phyloP scores from a whole-genome alignment of 2,329 filamentous ascomycete species.

The Herpotrichia juniperi region DNA sequence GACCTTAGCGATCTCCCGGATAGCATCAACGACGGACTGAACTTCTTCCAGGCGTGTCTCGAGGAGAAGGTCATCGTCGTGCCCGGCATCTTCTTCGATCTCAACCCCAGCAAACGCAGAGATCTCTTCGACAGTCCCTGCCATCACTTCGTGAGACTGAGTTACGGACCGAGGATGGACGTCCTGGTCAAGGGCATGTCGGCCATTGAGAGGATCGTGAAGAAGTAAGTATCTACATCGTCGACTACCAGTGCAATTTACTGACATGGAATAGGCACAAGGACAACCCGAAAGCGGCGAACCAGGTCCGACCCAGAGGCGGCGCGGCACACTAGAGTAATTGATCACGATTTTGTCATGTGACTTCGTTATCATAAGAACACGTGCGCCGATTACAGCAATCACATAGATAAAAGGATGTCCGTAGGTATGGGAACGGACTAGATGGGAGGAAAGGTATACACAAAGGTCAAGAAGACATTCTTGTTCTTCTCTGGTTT shows the following conservation, averaged over 20 bases:
- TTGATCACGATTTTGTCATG: background rate
- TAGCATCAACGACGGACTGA: conserved; percentile 89
- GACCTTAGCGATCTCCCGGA: conserved; percentile 70
- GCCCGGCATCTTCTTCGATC: conserved; percentile 95
- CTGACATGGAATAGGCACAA: conserved; percentile 10
- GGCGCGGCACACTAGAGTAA: conserved; percentile 2
- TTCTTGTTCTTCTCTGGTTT: too few relatives aligned
- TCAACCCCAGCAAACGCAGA: conserved; percentile 87
- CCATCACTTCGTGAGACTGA: conserved; percentile 62
- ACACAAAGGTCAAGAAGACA: too few relatives aligned
- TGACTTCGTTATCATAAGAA: background rate
- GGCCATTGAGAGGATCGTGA: conserved; percentile 47
- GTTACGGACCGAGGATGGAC: conserved; percentile 50
- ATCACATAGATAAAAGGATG: background rate
- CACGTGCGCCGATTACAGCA: too few relatives aligned
- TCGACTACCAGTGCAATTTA: background rate
- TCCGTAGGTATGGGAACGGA: too few relatives aligned
- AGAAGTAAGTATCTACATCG: conserved; percentile 40
- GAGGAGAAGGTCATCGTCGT: conserved; percentile 96
- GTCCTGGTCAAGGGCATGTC: conserved; percentile 47
- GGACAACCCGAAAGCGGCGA: conserved; percentile 6
- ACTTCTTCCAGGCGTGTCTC: conserved; percentile 95
- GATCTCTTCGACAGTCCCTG: conserved; percentile 95
- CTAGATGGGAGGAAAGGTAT: too few relatives aligned
- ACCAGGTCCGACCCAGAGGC: conserved; percentile 11